A percentile compares a stretch with the other conserved stretches of the same genome.
Evolutionary conservation across 108 stramenopile species (phyloP).

Genomic region (Discostella pseudostelligera): DNA sequence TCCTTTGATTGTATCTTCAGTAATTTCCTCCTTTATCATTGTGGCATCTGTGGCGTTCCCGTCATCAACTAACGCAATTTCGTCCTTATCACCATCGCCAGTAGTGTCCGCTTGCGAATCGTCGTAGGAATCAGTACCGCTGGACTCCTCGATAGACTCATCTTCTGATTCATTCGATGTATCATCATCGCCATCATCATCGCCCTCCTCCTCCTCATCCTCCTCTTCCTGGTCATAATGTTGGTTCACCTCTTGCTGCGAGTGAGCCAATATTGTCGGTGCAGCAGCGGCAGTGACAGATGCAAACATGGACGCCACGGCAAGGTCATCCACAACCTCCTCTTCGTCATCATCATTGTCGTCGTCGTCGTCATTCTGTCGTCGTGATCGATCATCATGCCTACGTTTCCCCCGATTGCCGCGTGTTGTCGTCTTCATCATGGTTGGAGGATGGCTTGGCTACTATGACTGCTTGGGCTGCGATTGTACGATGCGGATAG

Average conservation of each 20-base stretch:
- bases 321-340: neutral
- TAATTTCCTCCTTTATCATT: neutral
- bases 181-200: neutral
- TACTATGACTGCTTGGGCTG: too few relatives aligned
- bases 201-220: neutral
- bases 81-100: conserved; percentile 13
- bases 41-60: conserved; percentile 7
- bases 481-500: too few relatives aligned
- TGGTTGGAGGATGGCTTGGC: too few relatives aligned
- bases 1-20: neutral
- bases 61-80: conserved; percentile 3
- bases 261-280: neutral
- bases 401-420: neutral
- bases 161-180: conserved; percentile 5
- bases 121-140: conserved; percentile 13
- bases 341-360: neutral
- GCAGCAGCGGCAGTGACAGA: neutral
- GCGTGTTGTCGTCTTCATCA: too few relatives aligned
- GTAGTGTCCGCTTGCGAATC: conserved; percentile 26
- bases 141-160: conserved; percentile 16
- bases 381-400: too few relatives aligned
- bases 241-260: neutral
- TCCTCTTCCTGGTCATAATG: neutral
- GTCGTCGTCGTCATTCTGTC: neutral
- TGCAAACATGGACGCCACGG: conserved; percentile 8